These are phyloP conservation scores for Solanum aculeatissimum DNA, from an alignment of 305 asterid genomes.

Conservation along the genomic window DNA sequence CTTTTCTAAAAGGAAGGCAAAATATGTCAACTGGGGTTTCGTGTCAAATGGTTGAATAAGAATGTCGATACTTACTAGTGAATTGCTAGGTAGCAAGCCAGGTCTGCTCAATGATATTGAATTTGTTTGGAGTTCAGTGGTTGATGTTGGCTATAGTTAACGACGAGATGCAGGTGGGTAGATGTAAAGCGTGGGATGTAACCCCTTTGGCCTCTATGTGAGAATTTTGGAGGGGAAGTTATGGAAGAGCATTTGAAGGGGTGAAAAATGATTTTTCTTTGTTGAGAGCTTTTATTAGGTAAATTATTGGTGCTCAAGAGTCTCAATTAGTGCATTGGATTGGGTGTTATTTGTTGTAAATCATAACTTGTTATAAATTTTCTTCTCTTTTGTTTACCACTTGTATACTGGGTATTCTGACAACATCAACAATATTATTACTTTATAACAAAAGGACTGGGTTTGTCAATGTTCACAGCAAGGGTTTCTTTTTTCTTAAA, in stretches of 20 bases:
- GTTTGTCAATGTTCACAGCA: background rate
- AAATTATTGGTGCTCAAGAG: background rate
- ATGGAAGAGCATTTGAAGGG: background rate
- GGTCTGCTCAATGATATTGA: background rate
- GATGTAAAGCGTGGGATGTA: background rate
- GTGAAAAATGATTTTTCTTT: background rate
- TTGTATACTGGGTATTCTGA: background rate
- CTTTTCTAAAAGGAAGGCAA: background rate
- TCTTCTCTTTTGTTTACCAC: background rate
- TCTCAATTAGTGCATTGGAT: background rate
- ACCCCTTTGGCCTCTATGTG: background rate
- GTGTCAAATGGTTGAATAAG: background rate
- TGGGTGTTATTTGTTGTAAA: background rate
- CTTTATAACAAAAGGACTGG: background rate
- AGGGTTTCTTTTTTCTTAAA: background rate
- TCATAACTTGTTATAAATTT: background rate
- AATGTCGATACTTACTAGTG: background rate
- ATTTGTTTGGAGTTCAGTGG: background rate
- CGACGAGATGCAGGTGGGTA: background rate
- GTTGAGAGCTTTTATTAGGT: background rate
- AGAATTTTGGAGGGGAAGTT: background rate
- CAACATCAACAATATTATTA: background rate
- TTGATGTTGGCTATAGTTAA: background rate
- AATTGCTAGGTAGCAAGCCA: background rate
- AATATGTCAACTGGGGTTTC: background rate